phyloP scores from a whole-genome alignment of 1,284 basidiomycete species.

The Xerocomus minutiporus region DNA sequence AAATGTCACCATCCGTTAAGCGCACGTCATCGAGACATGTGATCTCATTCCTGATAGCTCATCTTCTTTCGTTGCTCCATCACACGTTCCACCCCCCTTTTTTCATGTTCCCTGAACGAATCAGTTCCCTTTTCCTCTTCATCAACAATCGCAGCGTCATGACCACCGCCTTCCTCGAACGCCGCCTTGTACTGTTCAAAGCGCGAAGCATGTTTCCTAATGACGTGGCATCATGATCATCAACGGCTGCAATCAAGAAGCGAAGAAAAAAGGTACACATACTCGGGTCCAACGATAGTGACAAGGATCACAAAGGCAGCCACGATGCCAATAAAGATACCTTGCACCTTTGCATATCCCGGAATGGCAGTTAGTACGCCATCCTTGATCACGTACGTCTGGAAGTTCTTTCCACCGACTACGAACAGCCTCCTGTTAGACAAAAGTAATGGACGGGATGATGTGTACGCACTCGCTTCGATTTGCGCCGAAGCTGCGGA shows the following conservation, averaged over 20 bases:
- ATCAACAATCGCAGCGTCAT: slow-evolving; percentile 36
- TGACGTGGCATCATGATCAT: background rate
- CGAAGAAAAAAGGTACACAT: slow-evolving; percentile 25
- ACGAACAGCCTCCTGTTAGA: slow-evolving; percentile 2
- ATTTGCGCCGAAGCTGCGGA: slow-evolving; percentile 87
- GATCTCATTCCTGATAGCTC: background rate
- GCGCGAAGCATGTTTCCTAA: slow-evolving; percentile 71
- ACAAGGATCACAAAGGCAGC: slow-evolving; percentile 64
- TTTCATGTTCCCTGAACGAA: slow-evolving; percentile 10
- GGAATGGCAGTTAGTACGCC: slow-evolving; percentile 50
- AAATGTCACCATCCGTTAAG: background rate
- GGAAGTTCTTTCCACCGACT: slow-evolving; percentile 61
- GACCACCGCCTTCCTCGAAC: slow-evolving; percentile 68
- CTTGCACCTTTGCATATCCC: slow-evolving; percentile 84
- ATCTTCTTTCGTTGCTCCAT: background rate
- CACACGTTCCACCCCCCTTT: slow-evolving; percentile 2
- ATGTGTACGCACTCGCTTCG: slow-evolving; percentile 64
- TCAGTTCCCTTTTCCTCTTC: slow-evolving; percentile 1
- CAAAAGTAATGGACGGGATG: background rate
- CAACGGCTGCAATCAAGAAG: background rate
- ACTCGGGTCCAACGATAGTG: slow-evolving; percentile 72
- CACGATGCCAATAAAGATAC: slow-evolving; percentile 80
- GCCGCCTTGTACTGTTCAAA: slow-evolving; percentile 82
- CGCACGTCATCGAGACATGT: slow-evolving; percentile 1
- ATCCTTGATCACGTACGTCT: slow-evolving; percentile 46